Percentiles rank a stretch among this genome's conserved stretches.
Evolutionary conservation across 805 yeast genomes (phyloP).

Genomic region (Suhomyces prunicola): DNA sequence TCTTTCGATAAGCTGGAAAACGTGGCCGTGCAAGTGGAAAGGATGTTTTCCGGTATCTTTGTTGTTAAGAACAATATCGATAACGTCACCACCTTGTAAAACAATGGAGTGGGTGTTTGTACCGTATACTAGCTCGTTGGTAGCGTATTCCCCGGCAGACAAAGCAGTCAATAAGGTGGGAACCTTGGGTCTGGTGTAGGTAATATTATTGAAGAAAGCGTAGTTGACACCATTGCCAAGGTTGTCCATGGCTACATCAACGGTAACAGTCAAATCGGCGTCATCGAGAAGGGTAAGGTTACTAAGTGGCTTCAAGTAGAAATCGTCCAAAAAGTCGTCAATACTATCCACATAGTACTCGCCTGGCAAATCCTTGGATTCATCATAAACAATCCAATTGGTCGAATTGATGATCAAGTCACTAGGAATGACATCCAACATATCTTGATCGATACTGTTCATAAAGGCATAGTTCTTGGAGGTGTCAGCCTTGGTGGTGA

Average conservation of each 20-base stretch:
- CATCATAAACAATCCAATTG: constrained; percentile 61
- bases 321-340: constrained; percentile 45
- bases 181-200: constrained; percentile 77
- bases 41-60: constrained; percentile 93
- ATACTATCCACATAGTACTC: constrained; percentile 42
- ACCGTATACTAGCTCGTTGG: constrained; percentile 63
- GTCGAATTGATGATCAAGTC: constrained; percentile 72
- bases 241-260: constrained; percentile 81
- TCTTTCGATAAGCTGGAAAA: constrained; percentile 78
- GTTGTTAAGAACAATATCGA: constrained; percentile 83
- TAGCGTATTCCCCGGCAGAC: constrained; percentile 60
- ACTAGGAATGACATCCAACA: constrained; percentile 74
- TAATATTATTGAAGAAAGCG: constrained; percentile 91
- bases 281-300: constrained; percentile 52
- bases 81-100: constrained; percentile 59
- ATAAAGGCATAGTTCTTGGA: constrained; percentile 74
- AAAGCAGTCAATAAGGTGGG: constrained; percentile 82
- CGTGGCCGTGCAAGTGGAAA: constrained; percentile 95
- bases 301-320: constrained; percentile 27
- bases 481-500: constrained; percentile 66
- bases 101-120: constrained; percentile 74
- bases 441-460: constrained; percentile 73
- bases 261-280: constrained; percentile 64
- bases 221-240: constrained; percentile 85
- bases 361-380: constrained; percentile 32